Evolutionary conservation across 2,329 filamentous ascomycete species (phyloP).

Genomic region (Aspergillus costaricaensis): DNA sequence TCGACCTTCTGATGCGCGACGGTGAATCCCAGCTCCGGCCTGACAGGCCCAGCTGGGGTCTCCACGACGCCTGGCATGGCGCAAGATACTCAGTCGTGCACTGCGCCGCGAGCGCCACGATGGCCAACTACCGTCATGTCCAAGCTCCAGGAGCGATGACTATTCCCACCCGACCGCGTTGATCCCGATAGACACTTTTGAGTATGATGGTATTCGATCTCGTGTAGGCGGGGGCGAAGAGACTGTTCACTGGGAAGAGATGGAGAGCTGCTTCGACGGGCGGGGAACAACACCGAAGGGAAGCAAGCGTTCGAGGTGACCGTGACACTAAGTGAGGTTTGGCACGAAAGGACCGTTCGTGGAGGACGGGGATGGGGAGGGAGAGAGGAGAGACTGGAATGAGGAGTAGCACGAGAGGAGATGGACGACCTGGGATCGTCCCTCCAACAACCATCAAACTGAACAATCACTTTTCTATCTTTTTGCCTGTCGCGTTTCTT

Average conservation of each 20-base stretch:
- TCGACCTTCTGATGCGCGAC: constrained; percentile 85
- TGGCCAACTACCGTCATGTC: constrained; percentile 43
- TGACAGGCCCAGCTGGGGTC: constrained; percentile 30
- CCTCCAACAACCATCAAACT: not conserved
- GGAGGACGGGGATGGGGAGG: constrained; percentile 1
- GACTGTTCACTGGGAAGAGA: not conserved
- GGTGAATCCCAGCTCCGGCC: constrained; percentile 49
- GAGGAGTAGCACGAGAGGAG: not conserved
- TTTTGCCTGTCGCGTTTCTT: constrained; percentile 16
- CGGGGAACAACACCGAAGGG: not conserved
- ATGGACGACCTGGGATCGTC: not conserved
- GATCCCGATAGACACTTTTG: not conserved
- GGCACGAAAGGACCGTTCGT: not conserved
- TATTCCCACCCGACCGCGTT: not conserved
- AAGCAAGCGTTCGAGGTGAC: not conserved
- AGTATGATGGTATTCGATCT: not conserved
- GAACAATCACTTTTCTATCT: not conserved
- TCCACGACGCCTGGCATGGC: constrained; percentile 46
- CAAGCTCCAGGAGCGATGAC: constrained; percentile 25
- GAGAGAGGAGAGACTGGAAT: not conserved
- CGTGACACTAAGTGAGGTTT: not conserved
- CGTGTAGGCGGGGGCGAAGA: not conserved
- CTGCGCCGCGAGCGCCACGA: constrained; percentile 41
- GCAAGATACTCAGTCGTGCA: constrained; percentile 37
- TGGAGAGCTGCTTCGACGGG: not conserved